A percentile compares a stretch with the other conserved stretches of the same genome.
phyloP scores from a whole-genome alignment of 2,329 filamentous ascomycete species.

The Zasmidium cellare region DNA sequence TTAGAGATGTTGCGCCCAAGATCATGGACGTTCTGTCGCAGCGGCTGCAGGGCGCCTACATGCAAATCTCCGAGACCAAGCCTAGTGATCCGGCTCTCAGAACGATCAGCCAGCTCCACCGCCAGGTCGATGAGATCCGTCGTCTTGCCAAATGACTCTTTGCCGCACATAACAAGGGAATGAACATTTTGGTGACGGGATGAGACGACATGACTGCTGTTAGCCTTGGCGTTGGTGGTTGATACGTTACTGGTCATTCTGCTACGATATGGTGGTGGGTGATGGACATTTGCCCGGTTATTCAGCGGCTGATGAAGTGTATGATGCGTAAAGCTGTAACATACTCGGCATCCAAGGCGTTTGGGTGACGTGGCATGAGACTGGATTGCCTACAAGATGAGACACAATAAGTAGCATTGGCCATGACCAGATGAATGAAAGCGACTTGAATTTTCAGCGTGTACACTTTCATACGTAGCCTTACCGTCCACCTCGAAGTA shows the following conservation, averaged over 20 bases:
- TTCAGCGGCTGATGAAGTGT: no score
- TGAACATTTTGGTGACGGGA: conserved; percentile 9
- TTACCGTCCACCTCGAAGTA: no score
- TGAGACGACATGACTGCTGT: conserved; percentile 2
- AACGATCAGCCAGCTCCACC: conserved; percentile 30
- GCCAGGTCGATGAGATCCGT: conserved; percentile 29
- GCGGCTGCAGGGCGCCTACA: conserved; percentile 59
- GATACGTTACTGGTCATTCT: not conserved
- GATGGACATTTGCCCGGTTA: no score
- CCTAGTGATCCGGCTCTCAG: conserved; percentile 48
- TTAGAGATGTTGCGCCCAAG: conserved; percentile 57
- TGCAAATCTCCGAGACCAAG: conserved; percentile 54
- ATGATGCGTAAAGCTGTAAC: no score
- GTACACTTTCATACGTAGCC: no score
- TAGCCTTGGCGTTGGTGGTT: conserved; percentile 7
- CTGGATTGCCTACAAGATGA: no score
- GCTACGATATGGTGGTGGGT: not conserved
- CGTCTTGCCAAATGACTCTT: conserved; percentile 21
- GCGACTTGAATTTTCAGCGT: no score
- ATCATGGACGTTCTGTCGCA: conserved; percentile 62
- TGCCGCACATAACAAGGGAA: conserved; percentile 11
- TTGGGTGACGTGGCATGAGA: no score
- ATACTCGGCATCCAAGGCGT: no score
- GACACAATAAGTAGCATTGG: no score
- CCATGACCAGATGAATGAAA: no score